Percentiles rank a stretch among this genome's conserved stretches.
Evolutionary conservation across 768 basidiomycete genomes (phyloP).

Genomic region (Boletus huronensis): DNA sequence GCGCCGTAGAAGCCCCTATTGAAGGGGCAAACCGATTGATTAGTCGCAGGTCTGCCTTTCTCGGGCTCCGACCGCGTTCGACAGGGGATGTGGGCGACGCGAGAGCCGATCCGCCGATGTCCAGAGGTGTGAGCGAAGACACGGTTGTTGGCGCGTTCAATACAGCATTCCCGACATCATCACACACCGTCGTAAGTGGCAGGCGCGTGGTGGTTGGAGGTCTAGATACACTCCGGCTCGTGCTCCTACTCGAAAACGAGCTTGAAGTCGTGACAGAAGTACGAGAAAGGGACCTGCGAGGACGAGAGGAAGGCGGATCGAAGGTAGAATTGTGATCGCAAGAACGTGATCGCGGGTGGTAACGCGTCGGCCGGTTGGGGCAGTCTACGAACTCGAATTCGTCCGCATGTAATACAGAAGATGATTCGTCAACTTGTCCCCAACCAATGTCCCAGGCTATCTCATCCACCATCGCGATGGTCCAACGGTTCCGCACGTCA

Average conservation of each 20-base stretch:
- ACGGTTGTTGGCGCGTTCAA: constrained; percentile 14
- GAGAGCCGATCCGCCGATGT: constrained; percentile 25
- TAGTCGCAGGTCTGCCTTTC: constrained; percentile 14
- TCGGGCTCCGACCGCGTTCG: constrained; percentile 29
- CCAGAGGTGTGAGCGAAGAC: constrained; percentile 23
- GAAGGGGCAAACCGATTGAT: constrained; percentile 21
- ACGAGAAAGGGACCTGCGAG: constrained; percentile 49
- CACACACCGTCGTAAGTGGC: constrained; percentile 26
- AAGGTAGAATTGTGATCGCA: constrained; percentile 12
- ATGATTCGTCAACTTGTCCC: constrained; percentile 44
- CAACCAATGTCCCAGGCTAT: constrained; percentile 79
- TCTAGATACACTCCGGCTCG: constrained; percentile 42
- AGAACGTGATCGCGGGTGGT: constrained; percentile 30
- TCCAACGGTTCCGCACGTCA: constrained; percentile 64
- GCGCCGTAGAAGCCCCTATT: constrained; percentile 21
- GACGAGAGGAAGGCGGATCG: constrained; percentile 26
- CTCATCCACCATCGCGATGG: constrained; percentile 75
- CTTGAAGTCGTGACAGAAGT: constrained; percentile 41
- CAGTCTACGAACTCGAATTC: constrained; percentile 28
- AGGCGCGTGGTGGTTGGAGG: constrained; percentile 27
- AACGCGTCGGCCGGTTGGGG: constrained; percentile 16
- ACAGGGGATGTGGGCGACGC: constrained; percentile 20
- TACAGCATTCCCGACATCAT: constrained; percentile 22
- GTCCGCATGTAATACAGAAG: constrained; percentile 26
- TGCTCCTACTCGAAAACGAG: constrained; percentile 37